Percentiles rank a stretch among this genome's conserved stretches.
Conservation (phyloP, 192 early-diverging fungal genomes). For the Rhizophlyctis rosea region DNA sequence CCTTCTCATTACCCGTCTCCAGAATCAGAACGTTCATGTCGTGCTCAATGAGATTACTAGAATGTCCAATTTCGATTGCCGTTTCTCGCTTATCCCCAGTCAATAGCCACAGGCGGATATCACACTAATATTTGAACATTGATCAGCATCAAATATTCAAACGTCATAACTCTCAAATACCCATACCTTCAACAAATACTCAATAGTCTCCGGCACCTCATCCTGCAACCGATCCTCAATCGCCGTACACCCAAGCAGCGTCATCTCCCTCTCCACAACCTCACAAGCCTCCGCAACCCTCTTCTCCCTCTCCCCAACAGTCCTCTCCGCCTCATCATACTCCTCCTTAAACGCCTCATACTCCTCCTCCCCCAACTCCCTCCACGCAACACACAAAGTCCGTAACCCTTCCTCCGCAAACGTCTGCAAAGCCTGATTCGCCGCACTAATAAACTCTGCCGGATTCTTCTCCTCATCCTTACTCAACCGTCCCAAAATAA, state of each 20-base stretch:
- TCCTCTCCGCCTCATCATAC: conserved; percentile 67
- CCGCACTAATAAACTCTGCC: conserved; percentile 13
- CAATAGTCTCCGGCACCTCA: conserved; percentile 61
- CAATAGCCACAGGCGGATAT: conserved; percentile 57
- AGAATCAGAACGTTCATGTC: conserved; percentile 48
- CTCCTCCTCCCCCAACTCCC: conserved; percentile 57
- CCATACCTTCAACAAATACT: conserved; percentile 44
- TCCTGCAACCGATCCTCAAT: conserved; percentile 63
- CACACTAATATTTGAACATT: too few relatives aligned
- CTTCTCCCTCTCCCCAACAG: conserved; percentile 60
- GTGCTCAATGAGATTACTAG: conserved; percentile 46
- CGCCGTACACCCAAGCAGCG: conserved; percentile 52
- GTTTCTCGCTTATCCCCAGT: conserved; percentile 67
- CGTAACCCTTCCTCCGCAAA: conserved; percentile 67
- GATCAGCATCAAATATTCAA: too few relatives aligned
- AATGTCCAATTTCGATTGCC: conserved; percentile 61
- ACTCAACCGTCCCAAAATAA: conserved; percentile 69
- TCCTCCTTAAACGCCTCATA: conserved; percentile 66
- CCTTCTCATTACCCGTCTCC: conserved; percentile 24
- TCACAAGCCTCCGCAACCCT: conserved; percentile 40
- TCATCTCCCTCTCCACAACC: conserved; percentile 44
- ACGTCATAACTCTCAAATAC: too few relatives aligned
- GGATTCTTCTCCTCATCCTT: conserved; percentile 16
- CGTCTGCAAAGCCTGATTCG: conserved; percentile 35
- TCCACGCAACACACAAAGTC: conserved; percentile 76